Base-by-base conservation (phyloP, 176 grass and related monocot genomes). In the Oryza coarctata region DNA sequence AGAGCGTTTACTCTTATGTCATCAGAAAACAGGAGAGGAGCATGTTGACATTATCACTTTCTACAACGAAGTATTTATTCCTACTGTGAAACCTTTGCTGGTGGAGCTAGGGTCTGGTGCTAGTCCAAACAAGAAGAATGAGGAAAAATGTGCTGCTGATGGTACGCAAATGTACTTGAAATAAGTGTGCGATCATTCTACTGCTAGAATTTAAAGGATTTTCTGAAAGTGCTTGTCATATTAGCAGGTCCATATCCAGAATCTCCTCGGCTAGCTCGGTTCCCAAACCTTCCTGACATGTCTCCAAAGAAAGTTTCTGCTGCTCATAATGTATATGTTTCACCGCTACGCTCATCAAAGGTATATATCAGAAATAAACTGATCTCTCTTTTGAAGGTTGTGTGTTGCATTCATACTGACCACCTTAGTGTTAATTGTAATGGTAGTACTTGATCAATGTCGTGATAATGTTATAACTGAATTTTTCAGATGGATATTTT, bases 281-380 rank as follows among this genome's bases (percentile, higher is more conserved):
- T 99, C 84, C 96, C 96, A 83, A 93, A 91, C 78, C 88, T 99
- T 86, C 96, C 96, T 34, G 96, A 95, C 78, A 99, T 99, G 96
- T 99, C 96, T 18, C 96, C 96, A 10, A 99, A 95, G 87, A 99
- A 95, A 85, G 93, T 99, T 73, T 99, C 96, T 87, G 96, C 96
- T 79, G 83, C 93, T 63, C 96, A 86, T 80, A 99, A 99, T 77
- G 84, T 99, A 12, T 99, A 99, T 22, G 96, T 99, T 14, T 99
- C 96, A 58, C 96, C 96, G 12, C 49, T 99, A 68, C 76, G 96
- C 62, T 87, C 96, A 70, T 91, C 96, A 1, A 99, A 95, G 89
- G 96, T 99, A 49, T 76, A 61, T 15, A n/a, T 44, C 14, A 55
- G n/a, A 39, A 79, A 73, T 28, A 68, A 10, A 17, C 57, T 31